Conservation (phyloP, 1,139 yeast genomes). For the Citeromyces hawaiiensis region DNA sequence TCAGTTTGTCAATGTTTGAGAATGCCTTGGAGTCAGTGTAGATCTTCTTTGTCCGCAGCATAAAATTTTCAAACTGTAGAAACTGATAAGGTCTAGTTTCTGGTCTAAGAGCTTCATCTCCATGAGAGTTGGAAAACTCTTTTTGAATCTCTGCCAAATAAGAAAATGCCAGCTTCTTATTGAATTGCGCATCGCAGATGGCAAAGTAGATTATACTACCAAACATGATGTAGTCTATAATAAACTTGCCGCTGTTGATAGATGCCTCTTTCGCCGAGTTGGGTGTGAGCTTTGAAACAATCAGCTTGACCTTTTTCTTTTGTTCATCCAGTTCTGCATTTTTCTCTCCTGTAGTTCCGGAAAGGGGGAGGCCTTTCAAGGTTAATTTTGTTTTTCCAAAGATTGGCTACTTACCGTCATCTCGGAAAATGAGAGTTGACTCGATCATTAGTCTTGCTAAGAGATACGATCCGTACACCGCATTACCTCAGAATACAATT, state of each 20-base stretch:
- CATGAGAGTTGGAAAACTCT: slow-evolving; percentile 76
- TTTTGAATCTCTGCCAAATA: slow-evolving; percentile 70
- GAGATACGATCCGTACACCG: neutral
- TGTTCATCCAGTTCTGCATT: slow-evolving; percentile 50
- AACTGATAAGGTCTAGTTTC: slow-evolving; percentile 80
- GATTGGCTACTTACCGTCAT: slow-evolving; percentile 44
- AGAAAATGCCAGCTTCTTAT: slow-evolving; percentile 80
- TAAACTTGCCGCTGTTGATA: slow-evolving; percentile 62
- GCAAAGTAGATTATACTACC: slow-evolving; percentile 62
- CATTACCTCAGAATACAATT: too few species aligned
- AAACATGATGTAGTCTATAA: slow-evolving; percentile 61
- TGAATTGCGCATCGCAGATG: slow-evolving; percentile 67
- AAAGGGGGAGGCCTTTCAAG: slow-evolving; percentile 68
- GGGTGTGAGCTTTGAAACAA: slow-evolving; percentile 65
- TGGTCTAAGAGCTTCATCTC: slow-evolving; percentile 48
- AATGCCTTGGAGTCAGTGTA: slow-evolving; percentile 91
- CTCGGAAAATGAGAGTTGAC: slow-evolving; percentile 58
- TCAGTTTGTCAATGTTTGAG: slow-evolving; percentile 72
- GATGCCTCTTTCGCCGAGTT: slow-evolving; percentile 81
- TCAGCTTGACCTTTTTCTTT: slow-evolving; percentile 72
- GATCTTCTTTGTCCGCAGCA: slow-evolving; percentile 76
- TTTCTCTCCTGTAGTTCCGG: slow-evolving; percentile 89
- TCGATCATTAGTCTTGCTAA: slow-evolving; percentile 34
- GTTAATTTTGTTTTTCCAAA: slow-evolving; percentile 9
- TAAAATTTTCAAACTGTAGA: slow-evolving; percentile 70